These are phyloP conservation scores for Acrodontium crateriforme DNA, from an alignment of 2,329 filamentous ascomycete genomes.

Conservation along the genomic window DNA sequence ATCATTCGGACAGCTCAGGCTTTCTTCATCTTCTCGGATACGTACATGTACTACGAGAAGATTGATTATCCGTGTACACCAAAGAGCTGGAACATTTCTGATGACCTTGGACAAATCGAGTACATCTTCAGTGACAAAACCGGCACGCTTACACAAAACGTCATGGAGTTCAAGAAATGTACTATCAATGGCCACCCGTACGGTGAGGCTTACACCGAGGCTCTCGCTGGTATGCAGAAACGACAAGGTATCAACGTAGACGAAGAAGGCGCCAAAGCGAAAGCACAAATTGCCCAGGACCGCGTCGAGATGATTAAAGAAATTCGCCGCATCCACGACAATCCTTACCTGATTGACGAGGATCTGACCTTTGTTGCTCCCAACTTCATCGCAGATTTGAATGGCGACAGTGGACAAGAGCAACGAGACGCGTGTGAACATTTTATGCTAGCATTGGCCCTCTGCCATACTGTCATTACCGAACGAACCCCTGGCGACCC, in stretches of 20 bases:
- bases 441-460: conserved; percentile 87
- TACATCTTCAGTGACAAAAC: conserved; percentile 98
- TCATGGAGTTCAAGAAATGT: conserved; percentile 99
- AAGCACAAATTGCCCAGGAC: conserved; percentile 64
- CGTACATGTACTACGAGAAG: conserved; percentile 91
- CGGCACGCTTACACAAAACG: conserved; percentile 77
- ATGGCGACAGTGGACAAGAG: conserved; percentile 59
- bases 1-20: conserved; percentile 88
- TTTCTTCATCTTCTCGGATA: conserved; percentile 93
- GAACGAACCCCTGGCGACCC: conserved; percentile 82
- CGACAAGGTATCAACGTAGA: conserved; percentile 78
- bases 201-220: conserved; percentile 94
- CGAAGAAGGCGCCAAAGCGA: conserved; percentile 58
- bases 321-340: conserved; percentile 67
- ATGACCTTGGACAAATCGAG: conserved; percentile 94
- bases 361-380: conserved; percentile 85
- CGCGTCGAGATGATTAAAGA: conserved; percentile 58
- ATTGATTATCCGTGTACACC: conserved; percentile 92
- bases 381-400: conserved; percentile 72
- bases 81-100: conserved; percentile 98
- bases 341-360: conserved; percentile 81
- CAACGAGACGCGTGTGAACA: conserved; percentile 68
- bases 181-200: conserved; percentile 94
- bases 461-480: conserved; percentile 95
- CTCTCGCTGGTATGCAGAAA: conserved; percentile 90